Evolutionary conservation across 2,329 filamentous ascomycete species (phyloP), one percentile per base, ranked within the genome.

Genomic region (Lasiodiplodia sp.): DNA sequence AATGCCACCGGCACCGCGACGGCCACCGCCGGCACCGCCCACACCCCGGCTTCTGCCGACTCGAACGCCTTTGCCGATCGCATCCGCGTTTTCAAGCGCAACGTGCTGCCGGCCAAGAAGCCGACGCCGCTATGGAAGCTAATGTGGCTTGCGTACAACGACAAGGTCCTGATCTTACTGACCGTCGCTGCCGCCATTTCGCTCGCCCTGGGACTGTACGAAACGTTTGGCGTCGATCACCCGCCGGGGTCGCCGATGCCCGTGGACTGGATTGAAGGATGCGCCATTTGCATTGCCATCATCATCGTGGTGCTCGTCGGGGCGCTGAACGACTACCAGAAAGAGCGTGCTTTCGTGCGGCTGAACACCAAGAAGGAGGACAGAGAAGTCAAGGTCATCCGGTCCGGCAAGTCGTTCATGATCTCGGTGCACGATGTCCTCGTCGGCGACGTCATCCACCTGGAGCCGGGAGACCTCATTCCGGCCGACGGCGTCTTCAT

Each of bases 61-160:
- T 71, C 14, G 66, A 68, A 40, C 66, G 70, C 34, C 73, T 91
- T 86, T 71, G 74, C 76, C 23, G 92, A 94, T 73, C 88, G 92
- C 25, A 91, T 87, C 74, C 88, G 90, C 44, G 83, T 94, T 8
- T 94, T 88, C 76, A 88, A 87, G 66, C 86, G 88, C 71, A 94
- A 94, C 75, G 84, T 88, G 53, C 81, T 94, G 44, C 92, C 92
- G 0, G 88, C 88, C 72, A 87, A 87, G 73, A 91, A 91, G 74
- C 83, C 89, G 28, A 93, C 93, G 76, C 89, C 84, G 49, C 88
- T 94, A 64, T 83, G 91, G 70, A 84, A 90, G 74, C 81, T 94
- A 52, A 91, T 92, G 71, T 94, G 92, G 92, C 91, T 93, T 74
- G 91, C 91, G 1, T 93, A 92, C 80, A 93, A 94, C 75, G 92